Evolutionary conservation across 2,329 filamentous ascomycete genomes (phyloP), one percentile per base, ranked within the genome.

Genomic region (Penicillium sp.): DNA sequence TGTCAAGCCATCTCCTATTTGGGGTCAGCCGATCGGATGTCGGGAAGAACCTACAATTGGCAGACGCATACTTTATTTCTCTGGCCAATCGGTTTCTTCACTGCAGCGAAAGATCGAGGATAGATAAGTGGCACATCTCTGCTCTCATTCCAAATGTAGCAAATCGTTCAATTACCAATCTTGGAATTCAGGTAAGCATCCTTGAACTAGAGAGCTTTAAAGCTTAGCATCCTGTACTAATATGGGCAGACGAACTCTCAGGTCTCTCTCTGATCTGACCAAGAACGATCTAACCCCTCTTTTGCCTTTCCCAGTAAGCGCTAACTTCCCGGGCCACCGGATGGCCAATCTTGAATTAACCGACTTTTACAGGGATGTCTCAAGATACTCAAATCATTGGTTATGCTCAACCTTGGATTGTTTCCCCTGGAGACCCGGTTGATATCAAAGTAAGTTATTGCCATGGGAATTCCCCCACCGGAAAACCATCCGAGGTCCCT

Each of bases 141-240:
- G 19, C 44, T 36, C 42, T 44, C n/a, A 44, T 46, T 46, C 31
- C 31, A n/a, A 46, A 46, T 46, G 44, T n/a, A 36, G 44, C 19
- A 46, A 46, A 22, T 22, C 16, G 3, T 41, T 41, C 30, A 22
- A 10, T 36, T n/a, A 30, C 44, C 44, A 26, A 36, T 46, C 6
- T 4, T 25, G 31, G 30, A 25, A 46, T 17, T 33, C 17, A 4
- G 30, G 28, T 22, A 17, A 19, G 42, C 7, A 19, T 30, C 10
- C 42, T 44, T 10, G 10, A 14, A 14, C 14, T 16, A 16, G 1
- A 26, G 1, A 11, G 17, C 8, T 36, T 46, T 35, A 36, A 14
- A 35, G 31, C 14, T 26, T 35, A 36, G 31, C 14, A 11, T 35
- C 8, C 4, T 7, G 7, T 46, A 17, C 31, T 46, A 36, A 46